A percentile compares a stretch with the other conserved stretches of the same genome.
Conservation (phyloP, 257 asterid species). For the Primulina huaijiensis region DNA sequence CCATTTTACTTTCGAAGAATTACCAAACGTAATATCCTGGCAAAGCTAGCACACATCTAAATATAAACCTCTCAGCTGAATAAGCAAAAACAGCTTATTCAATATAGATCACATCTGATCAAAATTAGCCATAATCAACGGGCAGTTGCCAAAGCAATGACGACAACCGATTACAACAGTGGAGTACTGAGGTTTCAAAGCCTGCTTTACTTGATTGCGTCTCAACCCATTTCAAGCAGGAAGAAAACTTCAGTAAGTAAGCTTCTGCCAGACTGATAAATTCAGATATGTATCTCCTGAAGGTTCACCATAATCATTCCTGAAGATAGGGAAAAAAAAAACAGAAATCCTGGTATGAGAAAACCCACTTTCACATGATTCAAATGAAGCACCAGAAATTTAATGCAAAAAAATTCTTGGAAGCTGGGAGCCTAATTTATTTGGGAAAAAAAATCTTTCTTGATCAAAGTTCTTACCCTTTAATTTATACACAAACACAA, state of each 20-base stretch:
- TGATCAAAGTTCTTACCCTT: too few relatives aligned
- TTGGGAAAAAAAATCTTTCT: too few relatives aligned
- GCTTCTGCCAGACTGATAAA: constrained; percentile 61
- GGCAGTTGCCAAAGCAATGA: constrained; percentile 52
- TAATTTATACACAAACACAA: too few relatives aligned
- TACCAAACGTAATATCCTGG: constrained; percentile 5
- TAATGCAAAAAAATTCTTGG: too few relatives aligned
- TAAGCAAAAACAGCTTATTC: constrained; percentile 16
- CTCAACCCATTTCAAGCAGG: constrained; percentile 42
- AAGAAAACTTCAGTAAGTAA: constrained; percentile 28
- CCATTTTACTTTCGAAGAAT: background rate
- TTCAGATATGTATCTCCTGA: constrained; percentile 45
- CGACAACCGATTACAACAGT: constrained; percentile 29
- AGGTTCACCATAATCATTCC: constrained; percentile 49
- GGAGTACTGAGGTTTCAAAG: constrained; percentile 30
- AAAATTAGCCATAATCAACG: constrained; percentile 60
- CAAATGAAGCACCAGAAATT: too few relatives aligned
- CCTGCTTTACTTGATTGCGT: constrained; percentile 28
- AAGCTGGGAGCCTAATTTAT: too few relatives aligned
- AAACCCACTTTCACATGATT: too few relatives aligned
- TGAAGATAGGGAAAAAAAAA: constrained; percentile 29
- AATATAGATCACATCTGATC: constrained; percentile 29
- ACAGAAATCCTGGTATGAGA: background rate
- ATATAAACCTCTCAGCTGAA: constrained; percentile 23
- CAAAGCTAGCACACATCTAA: constrained; percentile 32